Evolutionary conservation across 176 grass and related monocot species (phyloP), one percentile per base, ranked within the genome.

Genomic region (Coix lacrymajobi): DNA sequence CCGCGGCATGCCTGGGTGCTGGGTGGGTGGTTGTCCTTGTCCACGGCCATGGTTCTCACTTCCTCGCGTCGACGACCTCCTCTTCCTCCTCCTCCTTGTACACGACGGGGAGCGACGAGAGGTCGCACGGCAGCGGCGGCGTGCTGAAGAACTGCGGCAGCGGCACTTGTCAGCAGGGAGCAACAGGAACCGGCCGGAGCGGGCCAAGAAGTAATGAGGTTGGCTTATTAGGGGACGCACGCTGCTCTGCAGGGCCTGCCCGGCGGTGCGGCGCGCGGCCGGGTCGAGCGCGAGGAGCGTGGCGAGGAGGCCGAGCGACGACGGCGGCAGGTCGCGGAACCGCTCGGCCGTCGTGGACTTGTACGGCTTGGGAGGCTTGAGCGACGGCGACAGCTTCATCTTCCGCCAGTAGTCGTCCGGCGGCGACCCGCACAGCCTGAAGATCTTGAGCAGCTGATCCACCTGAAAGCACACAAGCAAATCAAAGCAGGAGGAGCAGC

Each of bases 341-440:
- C 61, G 78, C 65, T 94, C 89, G 6, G 37, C 5, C 81, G 86
- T 79, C 2, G 76, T 81, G 1, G 92, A 9, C 79, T 85, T 91
- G 72, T 87, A 87, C 29, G 40, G 12, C 62, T 77, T 85, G 10
- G 84, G 84, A 0, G 77, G 84, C 69, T 78, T 84, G 86, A 87
- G 82, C 71, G 10, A 78, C 20, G 80, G 41, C 4, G 84, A 49
- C 16, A 89, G 45, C 80, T 87, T 91, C 46, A 82, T 40, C 69
- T 82, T 94, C 56, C 79, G 15, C 89, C 86, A 91, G 86, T 89
- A 94, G 10, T 94, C 86, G 44, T 87, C 89, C 6, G 92, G 77
- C 69, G 92, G 92, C 12, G 92, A 87, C 24, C 92, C 92, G 65
- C 86, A 91, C 29, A 94, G 72, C 48, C 16, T 75, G 87, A 91